Evolutionary conservation across 257 asterid species (phyloP).

Genomic region (Solanum appendiculatum): DNA sequence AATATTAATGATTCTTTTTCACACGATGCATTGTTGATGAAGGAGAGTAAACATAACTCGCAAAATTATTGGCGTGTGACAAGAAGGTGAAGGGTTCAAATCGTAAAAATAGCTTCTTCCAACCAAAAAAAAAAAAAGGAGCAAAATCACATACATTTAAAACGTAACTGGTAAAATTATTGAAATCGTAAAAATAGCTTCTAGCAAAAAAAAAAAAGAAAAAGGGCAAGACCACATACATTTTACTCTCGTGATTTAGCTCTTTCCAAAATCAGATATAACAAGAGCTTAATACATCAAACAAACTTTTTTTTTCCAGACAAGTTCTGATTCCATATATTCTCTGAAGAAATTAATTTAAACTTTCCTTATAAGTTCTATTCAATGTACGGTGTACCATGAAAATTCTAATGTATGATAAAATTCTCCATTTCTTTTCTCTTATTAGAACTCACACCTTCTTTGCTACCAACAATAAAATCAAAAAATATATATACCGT

Average conservation of each 20-base stretch:
- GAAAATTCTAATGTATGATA: background rate
- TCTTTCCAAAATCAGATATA: background rate
- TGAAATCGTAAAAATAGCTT: background rate
- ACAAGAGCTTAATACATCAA: background rate
- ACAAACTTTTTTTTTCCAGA: rapidly evolving
- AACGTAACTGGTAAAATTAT: background rate
- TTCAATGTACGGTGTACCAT: background rate
- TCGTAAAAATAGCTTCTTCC: background rate
- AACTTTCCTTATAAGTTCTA: background rate
- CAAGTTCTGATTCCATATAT: background rate
- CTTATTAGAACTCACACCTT: background rate
- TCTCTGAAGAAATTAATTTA: background rate
- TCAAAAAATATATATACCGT: background rate
- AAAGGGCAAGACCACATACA: background rate
- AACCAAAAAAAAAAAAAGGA: too few species aligned
- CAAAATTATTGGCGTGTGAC: too few species aligned
- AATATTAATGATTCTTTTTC: background rate
- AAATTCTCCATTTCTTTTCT: background rate
- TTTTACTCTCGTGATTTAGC: too few species aligned
- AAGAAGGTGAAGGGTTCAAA: rapidly evolving
- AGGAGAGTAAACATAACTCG: too few species aligned
- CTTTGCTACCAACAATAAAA: background rate
- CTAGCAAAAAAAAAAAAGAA: too few species aligned
- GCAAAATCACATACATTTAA: background rate
- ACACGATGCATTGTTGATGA: background rate